Evolutionary conservation across 352 stramenopile species (phyloP).

Genomic region (Pythium phragmiticola): DNA sequence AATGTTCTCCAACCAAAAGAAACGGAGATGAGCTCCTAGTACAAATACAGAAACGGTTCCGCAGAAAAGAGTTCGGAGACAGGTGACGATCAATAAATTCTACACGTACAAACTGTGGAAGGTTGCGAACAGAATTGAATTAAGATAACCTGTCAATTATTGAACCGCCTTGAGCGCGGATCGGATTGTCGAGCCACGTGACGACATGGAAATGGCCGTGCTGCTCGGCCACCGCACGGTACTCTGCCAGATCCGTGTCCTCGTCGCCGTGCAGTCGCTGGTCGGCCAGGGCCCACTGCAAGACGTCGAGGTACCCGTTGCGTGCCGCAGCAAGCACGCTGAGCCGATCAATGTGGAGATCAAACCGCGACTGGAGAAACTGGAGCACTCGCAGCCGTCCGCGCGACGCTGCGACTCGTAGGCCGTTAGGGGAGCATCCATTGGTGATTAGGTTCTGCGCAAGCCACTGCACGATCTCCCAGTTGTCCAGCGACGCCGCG

Average conservation of each 20-base stretch:
- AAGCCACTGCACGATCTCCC: constrained; percentile 21
- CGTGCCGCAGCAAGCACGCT: neutral
- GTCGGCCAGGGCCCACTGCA: constrained; percentile 9
- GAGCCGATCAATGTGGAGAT: neutral
- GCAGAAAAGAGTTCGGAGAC: neutral
- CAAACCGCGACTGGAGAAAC: constrained; percentile 3
- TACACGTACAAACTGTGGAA: neutral
- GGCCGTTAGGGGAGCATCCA: neutral
- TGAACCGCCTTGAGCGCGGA: neutral
- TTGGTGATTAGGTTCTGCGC: constrained; percentile 1
- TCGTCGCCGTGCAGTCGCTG: neutral
- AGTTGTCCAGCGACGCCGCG: constrained; percentile 12
- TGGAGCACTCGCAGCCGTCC: neutral
- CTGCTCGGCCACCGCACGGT: constrained; percentile 8
- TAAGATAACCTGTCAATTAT: neutral
- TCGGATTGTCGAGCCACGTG: constrained; percentile 11
- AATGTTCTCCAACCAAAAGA: neutral
- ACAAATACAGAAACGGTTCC: neutral
- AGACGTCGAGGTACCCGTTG: constrained; percentile 11
- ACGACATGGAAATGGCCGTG: constrained; percentile 22
- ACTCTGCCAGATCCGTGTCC: neutral
- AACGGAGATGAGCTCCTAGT: neutral
- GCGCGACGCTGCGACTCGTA: constrained; percentile 2
- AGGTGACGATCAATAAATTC: neutral
- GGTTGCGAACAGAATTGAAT: neutral